phyloP scores from a whole-genome alignment of 2,329 filamentous ascomycete species.

The Fusarium sp. region DNA sequence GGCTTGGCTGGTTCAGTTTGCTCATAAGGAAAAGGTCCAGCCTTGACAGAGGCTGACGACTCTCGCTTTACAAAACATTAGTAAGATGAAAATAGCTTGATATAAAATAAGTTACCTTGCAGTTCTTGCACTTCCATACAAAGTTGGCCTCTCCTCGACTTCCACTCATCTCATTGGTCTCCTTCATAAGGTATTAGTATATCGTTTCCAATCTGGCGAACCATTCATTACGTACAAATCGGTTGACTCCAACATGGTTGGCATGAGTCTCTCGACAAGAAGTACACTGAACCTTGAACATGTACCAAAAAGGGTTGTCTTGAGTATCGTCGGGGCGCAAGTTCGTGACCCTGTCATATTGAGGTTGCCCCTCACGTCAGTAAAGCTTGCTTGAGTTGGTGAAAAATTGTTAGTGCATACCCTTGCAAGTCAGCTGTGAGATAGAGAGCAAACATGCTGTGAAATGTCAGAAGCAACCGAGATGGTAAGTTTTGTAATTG shows the following conservation, averaged over 20 bases:
- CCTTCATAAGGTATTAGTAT: constrained; percentile 60
- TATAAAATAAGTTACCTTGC: constrained; percentile 71
- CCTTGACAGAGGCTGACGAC: constrained; percentile 85
- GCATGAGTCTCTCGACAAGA: constrained; percentile 91
- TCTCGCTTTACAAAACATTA: constrained; percentile 68
- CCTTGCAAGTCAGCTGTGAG: constrained; percentile 76
- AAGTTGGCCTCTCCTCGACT: constrained; percentile 98
- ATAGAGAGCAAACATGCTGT: constrained; percentile 71
- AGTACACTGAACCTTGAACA: constrained; percentile 98
- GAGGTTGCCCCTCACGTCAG: constrained; percentile 33
- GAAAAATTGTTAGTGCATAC: constrained; percentile 53
- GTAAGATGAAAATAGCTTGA: background rate
- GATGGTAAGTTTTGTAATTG: background rate
- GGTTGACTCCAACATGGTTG: constrained; percentile 86
- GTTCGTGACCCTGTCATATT: constrained; percentile 78
- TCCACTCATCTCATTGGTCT: constrained; percentile 88
- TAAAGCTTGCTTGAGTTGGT: constrained; percentile 6
- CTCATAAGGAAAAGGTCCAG: constrained; percentile 76
- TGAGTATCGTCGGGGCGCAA: constrained; percentile 85
- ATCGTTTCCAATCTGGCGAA: background rate
- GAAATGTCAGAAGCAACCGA: background rate
- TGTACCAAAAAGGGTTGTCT: constrained; percentile 92
- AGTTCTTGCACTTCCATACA: constrained; percentile 99
- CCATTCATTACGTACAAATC: constrained; percentile 74
- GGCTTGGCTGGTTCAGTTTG: constrained; percentile 76